A percentile compares a stretch with the other conserved stretches of the same genome.
Conservation (phyloP, 208 protist genomes). For the Crithidia expoeki region DNA sequence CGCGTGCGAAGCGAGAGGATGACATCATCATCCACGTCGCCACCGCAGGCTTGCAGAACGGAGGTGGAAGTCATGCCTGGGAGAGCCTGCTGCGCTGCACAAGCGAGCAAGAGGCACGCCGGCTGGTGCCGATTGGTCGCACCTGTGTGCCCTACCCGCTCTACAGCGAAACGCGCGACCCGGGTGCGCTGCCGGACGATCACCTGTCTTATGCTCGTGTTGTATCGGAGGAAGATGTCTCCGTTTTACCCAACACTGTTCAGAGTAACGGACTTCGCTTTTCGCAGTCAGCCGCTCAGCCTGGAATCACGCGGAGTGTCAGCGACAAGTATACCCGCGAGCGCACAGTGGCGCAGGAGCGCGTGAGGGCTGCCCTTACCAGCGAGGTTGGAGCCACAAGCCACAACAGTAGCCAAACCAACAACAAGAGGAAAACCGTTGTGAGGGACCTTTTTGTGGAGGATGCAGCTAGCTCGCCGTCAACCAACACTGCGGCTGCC, state of each 20-base stretch:
- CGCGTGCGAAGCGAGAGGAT: slow-evolving; percentile 63
- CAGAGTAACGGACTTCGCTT: not conserved
- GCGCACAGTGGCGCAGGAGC: slow-evolving; percentile 21
- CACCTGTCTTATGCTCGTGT: slow-evolving; percentile 61
- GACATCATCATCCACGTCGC: slow-evolving; percentile 50
- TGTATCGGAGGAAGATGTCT: slow-evolving; percentile 30
- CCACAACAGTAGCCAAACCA: not conserved
- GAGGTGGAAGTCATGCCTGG: slow-evolving; percentile 47
- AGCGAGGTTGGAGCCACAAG: not conserved
- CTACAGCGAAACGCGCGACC: slow-evolving; percentile 57
- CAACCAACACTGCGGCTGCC: not conserved
- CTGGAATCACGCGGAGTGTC: not conserved
- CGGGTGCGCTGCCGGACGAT: slow-evolving; percentile 34
- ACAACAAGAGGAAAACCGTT: not conserved
- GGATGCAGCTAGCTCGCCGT: not conserved
- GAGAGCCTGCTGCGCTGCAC: slow-evolving; percentile 59
- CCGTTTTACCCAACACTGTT: not conserved
- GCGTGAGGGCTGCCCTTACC: slow-evolving; percentile 17
- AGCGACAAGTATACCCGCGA: slow-evolving; percentile 1
- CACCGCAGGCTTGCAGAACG: slow-evolving; percentile 28
- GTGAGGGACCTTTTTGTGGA: not conserved
- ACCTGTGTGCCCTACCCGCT: slow-evolving; percentile 73
- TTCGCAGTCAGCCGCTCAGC: not conserved
- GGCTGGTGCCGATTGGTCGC: slow-evolving; percentile 70
- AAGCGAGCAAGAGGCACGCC: slow-evolving; percentile 32